Conservation (phyloP, 1,139 yeast species). For the Spencermartinsiella ligniputridi region DNA sequence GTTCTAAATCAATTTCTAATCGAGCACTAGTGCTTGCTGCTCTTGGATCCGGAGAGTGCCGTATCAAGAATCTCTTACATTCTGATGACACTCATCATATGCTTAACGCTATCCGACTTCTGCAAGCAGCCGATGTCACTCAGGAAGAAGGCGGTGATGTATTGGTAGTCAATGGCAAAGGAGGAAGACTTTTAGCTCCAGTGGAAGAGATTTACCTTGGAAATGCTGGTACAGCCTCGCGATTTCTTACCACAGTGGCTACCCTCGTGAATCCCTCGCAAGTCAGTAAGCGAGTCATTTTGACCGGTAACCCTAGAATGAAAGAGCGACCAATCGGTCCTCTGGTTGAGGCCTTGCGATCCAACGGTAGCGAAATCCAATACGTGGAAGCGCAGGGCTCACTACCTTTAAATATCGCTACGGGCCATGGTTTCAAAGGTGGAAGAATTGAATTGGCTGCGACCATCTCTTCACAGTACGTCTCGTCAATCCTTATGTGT, state of each 20-base stretch:
- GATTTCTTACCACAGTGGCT: slow-evolving; percentile 90
- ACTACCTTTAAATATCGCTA: slow-evolving; percentile 68
- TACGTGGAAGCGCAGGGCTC: slow-evolving; percentile 78
- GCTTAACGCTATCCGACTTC: slow-evolving; percentile 76
- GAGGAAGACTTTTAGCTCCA: slow-evolving; percentile 66
- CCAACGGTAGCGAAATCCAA: slow-evolving; percentile 71
- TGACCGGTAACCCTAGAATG: slow-evolving; percentile 96
- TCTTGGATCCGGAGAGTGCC: slow-evolving; percentile 78
- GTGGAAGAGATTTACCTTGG: slow-evolving; percentile 75
- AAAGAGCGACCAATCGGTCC: slow-evolving; percentile 98
- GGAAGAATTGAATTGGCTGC: slow-evolving; percentile 94
- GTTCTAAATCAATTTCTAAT: slow-evolving; percentile 94
- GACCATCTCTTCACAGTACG: slow-evolving; percentile 95
- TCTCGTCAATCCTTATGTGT: slow-evolving; percentile 92
- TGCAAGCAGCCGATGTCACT: slow-evolving; percentile 77
- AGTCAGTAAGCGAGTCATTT: slow-evolving; percentile 46
- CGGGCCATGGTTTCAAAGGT: slow-evolving; percentile 75
- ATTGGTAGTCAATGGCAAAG: slow-evolving; percentile 79
- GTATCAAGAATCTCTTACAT: slow-evolving; percentile 78
- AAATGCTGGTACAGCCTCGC: slow-evolving; percentile 97
- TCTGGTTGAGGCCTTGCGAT: slow-evolving; percentile 79
- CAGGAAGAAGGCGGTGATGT: slow-evolving; percentile 84
- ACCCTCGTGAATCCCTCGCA: slow-evolving; percentile 57
- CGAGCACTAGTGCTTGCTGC: slow-evolving; percentile 93
- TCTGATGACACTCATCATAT: slow-evolving; percentile 94